Evolutionary conservation across 768 basidiomycete genomes (phyloP), one percentile per base, ranked within the genome.

Genomic region (Strobilomyces dryophilus): DNA sequence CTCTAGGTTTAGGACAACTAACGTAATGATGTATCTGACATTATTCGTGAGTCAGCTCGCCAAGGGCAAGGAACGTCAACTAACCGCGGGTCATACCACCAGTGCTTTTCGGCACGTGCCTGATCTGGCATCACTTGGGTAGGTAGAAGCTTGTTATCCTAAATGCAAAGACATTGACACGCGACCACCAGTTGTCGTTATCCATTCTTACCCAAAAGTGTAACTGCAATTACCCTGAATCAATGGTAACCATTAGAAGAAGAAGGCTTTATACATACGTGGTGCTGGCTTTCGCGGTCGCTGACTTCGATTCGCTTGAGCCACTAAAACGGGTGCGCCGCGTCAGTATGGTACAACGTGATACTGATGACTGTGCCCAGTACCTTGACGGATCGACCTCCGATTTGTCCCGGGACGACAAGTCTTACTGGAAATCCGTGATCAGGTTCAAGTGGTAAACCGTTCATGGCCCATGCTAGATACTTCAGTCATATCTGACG

Each of bases 381-480:
- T 54, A 68, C 58, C 66, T 69, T 73, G n/a, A 82, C 79, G 26
- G 75, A 77, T 26, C 80, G 70, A 5, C 82, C 84, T 24, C 84
- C 84, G 41, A 86, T 84, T 50, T 82, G 78, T 5, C 80, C 80
- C 0, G 84, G 83, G 0, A 85, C 73, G 53, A 86, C 72, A 5
- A 84, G 64, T n/a, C 84, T 74, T n/a, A 86, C 60, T 1, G 84
- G 84, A 57, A 75, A 83, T 11, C 84, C 84, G 54, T 87, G 84
- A 57, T 85, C 84, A 6, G 82, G 82, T 43, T 77, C 75, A 8
- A 86, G 64, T 58, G 77, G 74, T 21, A 76, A 64, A 2, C 83
- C 83, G 52, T 84, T 84, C 82, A 84, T 83, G 14, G 73, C 76
- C 80, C 81, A 77, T 8, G 73, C 73, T 66, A 20, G 0, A 4